Conservation (phyloP, 116 monocot species). For the Zostera marina region DNA sequence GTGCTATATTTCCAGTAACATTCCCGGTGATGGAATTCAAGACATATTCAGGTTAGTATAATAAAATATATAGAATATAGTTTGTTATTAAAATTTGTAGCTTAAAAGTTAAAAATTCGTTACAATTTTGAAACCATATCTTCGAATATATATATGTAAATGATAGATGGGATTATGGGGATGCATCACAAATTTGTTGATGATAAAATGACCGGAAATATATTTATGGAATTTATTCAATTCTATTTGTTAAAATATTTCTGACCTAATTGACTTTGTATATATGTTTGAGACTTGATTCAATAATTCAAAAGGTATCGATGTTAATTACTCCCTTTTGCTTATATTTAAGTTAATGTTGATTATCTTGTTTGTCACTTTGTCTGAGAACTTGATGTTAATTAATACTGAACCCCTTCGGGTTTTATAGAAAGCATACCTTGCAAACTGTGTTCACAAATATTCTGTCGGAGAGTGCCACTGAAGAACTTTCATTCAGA, state of each 20-base stretch:
- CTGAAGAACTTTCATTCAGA: conserved; percentile 72
- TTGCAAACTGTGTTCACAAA: conserved; percentile 51
- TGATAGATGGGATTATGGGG: neutral
- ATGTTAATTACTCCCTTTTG: no score
- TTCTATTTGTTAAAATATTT: neutral
- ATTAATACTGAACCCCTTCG: neutral
- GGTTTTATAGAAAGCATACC: conserved; percentile 37
- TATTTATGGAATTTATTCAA: neutral
- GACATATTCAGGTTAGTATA: conserved; percentile 54
- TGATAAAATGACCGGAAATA: neutral
- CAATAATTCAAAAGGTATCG: neutral
- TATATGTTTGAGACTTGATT: conserved; percentile 3
- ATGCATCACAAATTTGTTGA: neutral
- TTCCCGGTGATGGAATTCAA: conserved; percentile 21
- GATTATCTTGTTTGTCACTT: neutral
- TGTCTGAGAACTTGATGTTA: neutral
- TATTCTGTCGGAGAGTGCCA: conserved; percentile 50
- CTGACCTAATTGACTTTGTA: neutral
- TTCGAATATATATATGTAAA: neutral
- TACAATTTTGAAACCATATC: neutral
- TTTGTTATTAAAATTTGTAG: neutral
- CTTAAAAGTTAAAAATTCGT: neutral
- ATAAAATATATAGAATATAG: neutral
- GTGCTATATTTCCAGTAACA: conserved; percentile 53
- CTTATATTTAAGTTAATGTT: neutral